These are phyloP conservation scores for Suillus sp. DNA, from an alignment of 768 basidiomycete genomes.

Conservation along the genomic window DNA sequence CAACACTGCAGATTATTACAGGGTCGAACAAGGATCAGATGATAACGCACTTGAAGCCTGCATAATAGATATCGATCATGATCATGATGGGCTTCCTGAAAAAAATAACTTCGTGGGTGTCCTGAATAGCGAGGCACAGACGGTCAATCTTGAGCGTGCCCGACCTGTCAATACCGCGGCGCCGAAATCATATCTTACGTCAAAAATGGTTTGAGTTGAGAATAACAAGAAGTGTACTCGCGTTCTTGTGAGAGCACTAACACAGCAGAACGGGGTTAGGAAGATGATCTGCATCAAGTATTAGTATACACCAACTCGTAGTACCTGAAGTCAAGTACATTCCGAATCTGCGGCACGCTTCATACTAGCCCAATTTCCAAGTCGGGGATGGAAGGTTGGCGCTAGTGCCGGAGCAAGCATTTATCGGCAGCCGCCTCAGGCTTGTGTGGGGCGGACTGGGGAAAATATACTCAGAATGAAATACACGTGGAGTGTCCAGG, in stretches of 20 bases:
- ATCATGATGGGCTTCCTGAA: neutral
- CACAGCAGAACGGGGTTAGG: neutral
- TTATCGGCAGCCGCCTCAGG: neutral
- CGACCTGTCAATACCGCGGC: neutral
- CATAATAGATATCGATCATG: neutral
- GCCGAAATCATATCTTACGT: neutral
- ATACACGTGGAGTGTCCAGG: neutral
- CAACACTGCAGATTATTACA: conserved; percentile 1
- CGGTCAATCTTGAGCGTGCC: neutral
- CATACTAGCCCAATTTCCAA: too few relatives aligned
- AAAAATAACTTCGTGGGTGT: neutral
- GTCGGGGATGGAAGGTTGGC: neutral
- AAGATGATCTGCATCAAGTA: neutral
- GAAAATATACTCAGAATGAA: conserved; percentile 2
- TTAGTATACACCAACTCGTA: neutral
- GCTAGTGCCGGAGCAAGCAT: neutral
- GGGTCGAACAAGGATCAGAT: conserved; percentile 1
- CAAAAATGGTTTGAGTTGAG: neutral
- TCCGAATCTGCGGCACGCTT: neutral
- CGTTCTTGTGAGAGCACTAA: neutral
- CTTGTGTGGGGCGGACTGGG: neutral
- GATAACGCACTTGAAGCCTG: neutral
- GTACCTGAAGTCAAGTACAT: neutral
- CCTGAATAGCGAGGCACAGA: neutral
- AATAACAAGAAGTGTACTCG: neutral